A percentile compares a stretch with the other conserved stretches of the same genome.
Conservation (phyloP, 164 flowering plant species). For the Tetracentron sinense region DNA sequence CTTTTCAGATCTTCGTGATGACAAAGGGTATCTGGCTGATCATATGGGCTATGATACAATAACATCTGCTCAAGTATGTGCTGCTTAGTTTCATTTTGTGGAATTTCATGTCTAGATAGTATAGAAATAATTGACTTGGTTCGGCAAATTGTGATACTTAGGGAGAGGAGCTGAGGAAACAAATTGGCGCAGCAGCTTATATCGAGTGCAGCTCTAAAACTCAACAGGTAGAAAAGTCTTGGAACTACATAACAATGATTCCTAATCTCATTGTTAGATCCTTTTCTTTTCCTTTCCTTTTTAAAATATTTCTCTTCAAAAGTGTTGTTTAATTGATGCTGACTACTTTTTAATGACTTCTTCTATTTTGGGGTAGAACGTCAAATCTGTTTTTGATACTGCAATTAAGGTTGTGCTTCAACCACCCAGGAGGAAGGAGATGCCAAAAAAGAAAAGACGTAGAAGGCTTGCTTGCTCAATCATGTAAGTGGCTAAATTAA, state of each 20-base stretch:
- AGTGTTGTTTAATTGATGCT: no score
- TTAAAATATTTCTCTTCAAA: no score
- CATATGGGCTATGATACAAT: conserved; percentile 62
- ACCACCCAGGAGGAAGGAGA: conserved; percentile 92
- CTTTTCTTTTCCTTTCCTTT: no score
- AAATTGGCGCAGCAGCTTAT: conserved; percentile 96
- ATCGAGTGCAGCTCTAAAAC: conserved; percentile 99
- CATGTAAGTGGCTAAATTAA: conserved; percentile 53
- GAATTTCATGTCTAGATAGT: not conserved
- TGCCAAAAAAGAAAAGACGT: conserved; percentile 53
- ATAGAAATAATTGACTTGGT: not conserved
- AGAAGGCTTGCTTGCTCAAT: conserved; percentile 66
- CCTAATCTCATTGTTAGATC: no score
- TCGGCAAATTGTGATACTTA: conserved; percentile 21
- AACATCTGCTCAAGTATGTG: conserved; percentile 71
- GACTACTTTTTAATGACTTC: not conserved
- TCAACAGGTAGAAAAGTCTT: conserved; percentile 97
- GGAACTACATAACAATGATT: no score
- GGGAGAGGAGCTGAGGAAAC: conserved; percentile 97
- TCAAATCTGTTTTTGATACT: conserved; percentile 97
- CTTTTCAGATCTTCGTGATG: conserved; percentile 81
- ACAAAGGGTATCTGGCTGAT: conserved; percentile 67
- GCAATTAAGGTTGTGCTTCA: conserved; percentile 97
- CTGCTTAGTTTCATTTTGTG: not conserved
- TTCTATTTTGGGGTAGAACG: conserved; percentile 78